Evolutionary conservation across 257 asterid species (phyloP).

Genomic region (Cruciata laevipes): DNA sequence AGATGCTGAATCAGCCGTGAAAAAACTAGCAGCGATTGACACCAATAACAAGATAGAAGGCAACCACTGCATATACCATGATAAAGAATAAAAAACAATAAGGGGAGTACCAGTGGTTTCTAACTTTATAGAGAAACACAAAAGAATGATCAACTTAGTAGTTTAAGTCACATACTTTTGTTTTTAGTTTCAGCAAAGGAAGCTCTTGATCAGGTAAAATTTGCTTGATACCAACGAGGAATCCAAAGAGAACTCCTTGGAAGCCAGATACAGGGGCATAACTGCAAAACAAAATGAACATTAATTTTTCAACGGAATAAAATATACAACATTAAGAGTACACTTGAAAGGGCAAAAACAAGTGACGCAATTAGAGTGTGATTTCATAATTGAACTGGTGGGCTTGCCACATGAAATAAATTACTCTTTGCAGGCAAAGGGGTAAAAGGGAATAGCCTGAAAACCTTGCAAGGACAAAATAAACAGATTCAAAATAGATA

Average conservation of each 20-base stretch:
- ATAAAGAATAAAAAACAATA: conserved; percentile 14
- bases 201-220: conserved; percentile 86
- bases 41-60: conserved; percentile 68
- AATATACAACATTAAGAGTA: neutral
- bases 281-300: conserved; percentile 30
- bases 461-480: neutral
- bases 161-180: conserved; percentile 48
- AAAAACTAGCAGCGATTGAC: conserved; percentile 55
- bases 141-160: conserved; percentile 13
- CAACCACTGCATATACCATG: conserved; percentile 66
- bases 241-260: conserved; percentile 85
- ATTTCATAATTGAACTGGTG: neutral
- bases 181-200: conserved; percentile 56
- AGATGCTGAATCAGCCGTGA: conserved; percentile 56
- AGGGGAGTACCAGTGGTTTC: neutral
- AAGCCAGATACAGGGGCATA: conserved; percentile 86
- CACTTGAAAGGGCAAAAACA: neutral
- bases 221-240: conserved; percentile 85
- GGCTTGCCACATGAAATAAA: neutral
- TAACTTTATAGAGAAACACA: neutral
- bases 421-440: neutral
- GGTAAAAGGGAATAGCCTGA: neutral
- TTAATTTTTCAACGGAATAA: neutral
- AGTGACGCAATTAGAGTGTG: neutral
- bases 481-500: conserved; percentile 1